phyloP scores from a whole-genome alignment of 371 early-diverging fungal genomes.

The Sporodiniella umbellata region DNA sequence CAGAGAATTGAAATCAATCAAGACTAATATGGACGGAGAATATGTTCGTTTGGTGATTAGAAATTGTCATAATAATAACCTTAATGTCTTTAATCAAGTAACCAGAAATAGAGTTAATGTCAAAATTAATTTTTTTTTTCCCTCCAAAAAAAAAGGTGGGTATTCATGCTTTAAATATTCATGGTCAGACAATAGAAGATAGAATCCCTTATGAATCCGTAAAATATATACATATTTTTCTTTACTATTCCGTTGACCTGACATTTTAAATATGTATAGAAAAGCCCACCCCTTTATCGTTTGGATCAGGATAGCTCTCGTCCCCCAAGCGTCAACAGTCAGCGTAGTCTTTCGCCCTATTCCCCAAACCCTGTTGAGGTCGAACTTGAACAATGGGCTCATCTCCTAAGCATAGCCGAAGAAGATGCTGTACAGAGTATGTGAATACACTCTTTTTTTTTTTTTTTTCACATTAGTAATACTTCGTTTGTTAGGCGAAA shows the following conservation, averaged over 20 bases:
- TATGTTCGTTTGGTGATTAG: slow-evolving; percentile 68
- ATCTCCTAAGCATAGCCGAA: slow-evolving; percentile 32
- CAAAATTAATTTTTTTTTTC: too few relatives aligned
- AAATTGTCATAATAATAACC: slow-evolving; percentile 65
- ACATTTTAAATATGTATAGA: too few relatives aligned
- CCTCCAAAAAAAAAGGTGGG: slow-evolving; percentile 43
- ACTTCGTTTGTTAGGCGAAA: slow-evolving; percentile 38
- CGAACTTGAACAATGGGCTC: slow-evolving; percentile 39
- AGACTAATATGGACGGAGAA: slow-evolving; percentile 68
- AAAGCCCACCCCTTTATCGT: too few relatives aligned
- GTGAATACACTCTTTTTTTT: too few relatives aligned
- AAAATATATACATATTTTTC: too few relatives aligned
- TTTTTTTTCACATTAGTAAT: too few relatives aligned
- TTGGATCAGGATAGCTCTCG: too few relatives aligned
- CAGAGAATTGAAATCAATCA: slow-evolving; percentile 76
- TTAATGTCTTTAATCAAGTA: slow-evolving; percentile 80
- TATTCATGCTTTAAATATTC: slow-evolving; percentile 56
- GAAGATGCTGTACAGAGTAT: slow-evolving; percentile 36
- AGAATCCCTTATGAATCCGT: too few relatives aligned
- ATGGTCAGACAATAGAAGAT: too few relatives aligned
- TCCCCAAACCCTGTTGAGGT: slow-evolving; percentile 28
- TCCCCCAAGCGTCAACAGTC: slow-evolving; percentile 43
- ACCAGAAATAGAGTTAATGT: background rate
- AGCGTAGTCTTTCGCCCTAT: slow-evolving; percentile 23
- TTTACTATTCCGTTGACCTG: too few relatives aligned